These are phyloP conservation scores for Lenwebbia sp. DNA, from an alignment of 345 rosid genomes.

Conservation along the genomic window DNA sequence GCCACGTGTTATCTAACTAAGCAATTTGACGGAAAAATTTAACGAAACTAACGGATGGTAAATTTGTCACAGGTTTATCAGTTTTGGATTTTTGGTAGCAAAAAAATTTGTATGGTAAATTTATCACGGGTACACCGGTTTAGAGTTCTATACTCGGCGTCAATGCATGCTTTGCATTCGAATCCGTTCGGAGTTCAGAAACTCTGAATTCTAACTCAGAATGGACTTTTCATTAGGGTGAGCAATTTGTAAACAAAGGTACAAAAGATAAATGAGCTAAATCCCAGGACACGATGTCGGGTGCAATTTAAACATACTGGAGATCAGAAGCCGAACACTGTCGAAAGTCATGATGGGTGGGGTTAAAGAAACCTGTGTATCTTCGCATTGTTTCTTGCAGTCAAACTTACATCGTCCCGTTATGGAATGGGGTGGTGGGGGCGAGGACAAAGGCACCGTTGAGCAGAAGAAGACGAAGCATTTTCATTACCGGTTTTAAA, in stretches of 20 bases:
- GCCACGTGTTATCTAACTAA: too few relatives aligned
- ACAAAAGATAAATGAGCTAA: background rate
- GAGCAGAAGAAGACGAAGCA: background rate
- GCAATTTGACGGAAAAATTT: too few relatives aligned
- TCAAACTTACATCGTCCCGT: background rate
- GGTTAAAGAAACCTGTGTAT: background rate
- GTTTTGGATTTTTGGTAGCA: too few relatives aligned
- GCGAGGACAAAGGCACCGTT: background rate
- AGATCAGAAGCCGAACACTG: background rate
- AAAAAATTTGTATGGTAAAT: too few relatives aligned
- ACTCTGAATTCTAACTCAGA: too few relatives aligned
- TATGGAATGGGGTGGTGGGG: background rate
- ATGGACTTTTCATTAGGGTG: too few relatives aligned
- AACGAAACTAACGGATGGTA: too few relatives aligned
- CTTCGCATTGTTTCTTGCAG: background rate
- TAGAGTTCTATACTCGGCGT: background rate
- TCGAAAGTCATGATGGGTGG: background rate
- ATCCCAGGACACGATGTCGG: background rate
- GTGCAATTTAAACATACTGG: background rate
- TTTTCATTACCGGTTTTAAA: background rate
- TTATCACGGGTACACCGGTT: fast-evolving
- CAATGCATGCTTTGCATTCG: background rate
- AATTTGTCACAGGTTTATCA: too few relatives aligned
- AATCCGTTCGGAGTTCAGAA: too few relatives aligned
- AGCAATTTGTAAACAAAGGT: too few relatives aligned